Evolutionary conservation across 371 early-diverging fungal genomes (phyloP), one percentile per base, ranked within the genome.

Genomic region (Mucor racemosus): DNA sequence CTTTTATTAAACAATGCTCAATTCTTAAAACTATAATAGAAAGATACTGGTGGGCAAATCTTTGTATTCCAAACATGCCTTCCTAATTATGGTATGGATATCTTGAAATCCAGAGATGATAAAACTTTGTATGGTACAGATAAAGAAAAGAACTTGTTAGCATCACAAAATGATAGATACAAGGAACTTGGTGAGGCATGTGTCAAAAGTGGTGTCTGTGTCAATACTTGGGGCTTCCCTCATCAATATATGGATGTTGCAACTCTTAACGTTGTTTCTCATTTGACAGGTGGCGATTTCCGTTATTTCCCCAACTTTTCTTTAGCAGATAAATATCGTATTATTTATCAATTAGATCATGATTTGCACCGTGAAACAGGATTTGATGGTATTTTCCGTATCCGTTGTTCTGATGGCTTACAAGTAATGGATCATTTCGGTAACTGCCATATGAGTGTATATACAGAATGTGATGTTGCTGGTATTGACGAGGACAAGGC

Each of bases 391-490:
- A 84, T 97, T 21, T 73, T 97, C 77, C 91, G 99, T 53, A 87
- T 99, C 31, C 92, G 99, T 62, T 91, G 92, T 60, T 95, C 97
- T 15, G 91, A 95, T 66, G 96, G 94, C 2, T 78, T 99, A 53
- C 90, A 92, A 50, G 86, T 96, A 5, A 84, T 86, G n/a, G 95
- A 96, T 62, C 92, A 98, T 75, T 92, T 91, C 72, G 99, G 99
- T 60, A 97, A 96, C 80, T 92, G 97, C 76, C 89, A 88, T 71
- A 97, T 95, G 95, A 91, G 92, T 67, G 96, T 96, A 73, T 85
- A 88, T 41, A 95, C 96, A 0, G 99, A 99, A 73, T 80, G 97
- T 38, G 97, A 98, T 75, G 76, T 97, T 13, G 94, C 93, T 3
- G 95, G 95, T n/a, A 83, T 98, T 39, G 96, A 95, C 70, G 86